These are phyloP conservation scores for Saccharomyces hybrid DNA, from an alignment of 1,139 yeast genomes.

Conservation along the genomic window DNA sequence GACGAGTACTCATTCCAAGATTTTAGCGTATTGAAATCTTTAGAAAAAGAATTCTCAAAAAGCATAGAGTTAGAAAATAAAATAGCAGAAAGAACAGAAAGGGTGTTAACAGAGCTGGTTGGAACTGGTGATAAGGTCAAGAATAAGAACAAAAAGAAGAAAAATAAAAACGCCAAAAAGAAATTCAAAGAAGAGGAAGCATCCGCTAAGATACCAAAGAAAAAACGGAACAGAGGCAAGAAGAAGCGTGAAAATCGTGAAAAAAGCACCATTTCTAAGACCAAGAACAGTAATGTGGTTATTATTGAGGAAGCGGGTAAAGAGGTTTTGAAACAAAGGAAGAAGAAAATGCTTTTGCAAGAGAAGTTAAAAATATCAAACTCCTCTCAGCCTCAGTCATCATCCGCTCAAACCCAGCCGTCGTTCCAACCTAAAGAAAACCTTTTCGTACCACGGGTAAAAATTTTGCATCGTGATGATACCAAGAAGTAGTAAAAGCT, in stretches of 20 bases:
- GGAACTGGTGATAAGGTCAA: slow-evolving; percentile 11
- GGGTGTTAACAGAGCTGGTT: slow-evolving; percentile 20
- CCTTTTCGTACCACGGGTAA: background rate
- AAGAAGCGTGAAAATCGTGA: slow-evolving; percentile 1
- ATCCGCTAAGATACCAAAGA: slow-evolving; percentile 10
- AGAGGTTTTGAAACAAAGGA: slow-evolving; percentile 24
- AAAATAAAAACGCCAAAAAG: slow-evolving; percentile 9
- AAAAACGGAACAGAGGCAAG: slow-evolving; percentile 7
- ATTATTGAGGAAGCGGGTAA: slow-evolving; percentile 30
- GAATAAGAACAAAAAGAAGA: slow-evolving; percentile 13
- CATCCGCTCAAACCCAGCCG: background rate
- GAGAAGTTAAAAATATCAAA: slow-evolving; percentile 4
- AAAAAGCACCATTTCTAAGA: background rate
- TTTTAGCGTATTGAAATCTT: slow-evolving; percentile 22
- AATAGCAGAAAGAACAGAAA: slow-evolving; percentile 14
- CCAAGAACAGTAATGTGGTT: slow-evolving; percentile 21
- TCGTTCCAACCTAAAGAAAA: background rate
- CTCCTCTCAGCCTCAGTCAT: background rate
- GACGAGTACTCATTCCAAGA: slow-evolving; percentile 19
- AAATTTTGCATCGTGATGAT: background rate
- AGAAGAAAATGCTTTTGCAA: slow-evolving; percentile 10
- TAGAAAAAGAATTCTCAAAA: slow-evolving; percentile 21
- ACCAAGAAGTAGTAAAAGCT: background rate
- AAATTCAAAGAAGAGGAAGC: slow-evolving; percentile 3
- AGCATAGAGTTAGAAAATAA: slow-evolving; percentile 12